Evolutionary conservation across 257 asterid species (phyloP), one percentile per base, ranked within the genome.

Genomic region (Anisodus acutangulus): DNA sequence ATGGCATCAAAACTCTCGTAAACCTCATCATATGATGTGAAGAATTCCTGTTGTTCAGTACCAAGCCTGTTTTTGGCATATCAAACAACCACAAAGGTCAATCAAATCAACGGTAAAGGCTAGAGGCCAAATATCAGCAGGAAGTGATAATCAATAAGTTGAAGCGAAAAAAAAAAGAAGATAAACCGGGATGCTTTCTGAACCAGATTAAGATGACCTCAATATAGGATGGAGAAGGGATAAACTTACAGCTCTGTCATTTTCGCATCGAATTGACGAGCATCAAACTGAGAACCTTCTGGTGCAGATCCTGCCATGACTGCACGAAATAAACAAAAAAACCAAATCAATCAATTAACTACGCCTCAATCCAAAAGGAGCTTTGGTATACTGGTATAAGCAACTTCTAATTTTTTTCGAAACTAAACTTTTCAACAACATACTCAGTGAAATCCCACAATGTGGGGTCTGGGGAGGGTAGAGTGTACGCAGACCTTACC

Each of bases 241-340:
- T 31, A 84, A 31, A 87, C 90, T 86, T 45, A 91, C 95, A 90
- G 63, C 85, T 91, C 95, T 55, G 64, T 87, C 93, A 91, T 91
- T 86, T 90, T 91, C 0, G 90, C 66, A 86, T 91, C 95, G 70
- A 79, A 91, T 2, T 90, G 91, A 78, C 89, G 88, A 79, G 90
- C 85, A 86, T 90, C 91, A 82, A 89, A 91, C 79, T 90, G 95
- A 87, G 95, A 91, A 66, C 92, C 95, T 84, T 91, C 94, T 67
- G 94, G 85, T 83, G 90, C 85, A 51, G 80, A 11, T 86, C 90
- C 94, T 64, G 94, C 90, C 91, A 91, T 91, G 88, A 89, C 90
- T 91, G 89, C 87, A 43, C 80, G 85, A 58, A 41, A n/a, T 43
- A 47, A 84, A 45, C 41, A 22, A 70, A 41, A 47, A 54, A 82